phyloP scores from a whole-genome alignment of 805 yeast species.

The Starmera dryadoides region DNA sequence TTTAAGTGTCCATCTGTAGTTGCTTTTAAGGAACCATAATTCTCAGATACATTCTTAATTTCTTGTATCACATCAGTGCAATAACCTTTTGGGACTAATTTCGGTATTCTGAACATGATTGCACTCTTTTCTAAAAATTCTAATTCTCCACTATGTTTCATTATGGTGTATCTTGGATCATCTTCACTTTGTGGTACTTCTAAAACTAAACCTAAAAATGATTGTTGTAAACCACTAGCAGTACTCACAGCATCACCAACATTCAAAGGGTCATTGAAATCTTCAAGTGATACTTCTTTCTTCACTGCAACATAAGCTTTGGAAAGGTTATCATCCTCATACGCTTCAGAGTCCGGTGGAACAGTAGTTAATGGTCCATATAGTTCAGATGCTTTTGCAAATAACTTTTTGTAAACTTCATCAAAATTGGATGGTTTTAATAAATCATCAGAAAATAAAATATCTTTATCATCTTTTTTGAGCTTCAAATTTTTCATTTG shows the following conservation, averaged over 20 bases:
- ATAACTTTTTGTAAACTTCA: too few species aligned
- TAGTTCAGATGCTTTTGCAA: too few species aligned
- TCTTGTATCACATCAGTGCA: conserved; percentile 19
- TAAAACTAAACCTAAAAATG: conserved; percentile 46
- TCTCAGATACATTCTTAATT: conserved; percentile 8
- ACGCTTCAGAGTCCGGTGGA: too few species aligned
- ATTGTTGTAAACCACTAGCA: conserved; percentile 30
- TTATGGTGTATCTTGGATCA: conserved; percentile 50
- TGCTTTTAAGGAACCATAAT: conserved; percentile 25
- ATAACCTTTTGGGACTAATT: conserved; percentile 35
- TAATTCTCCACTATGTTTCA: conserved; percentile 51
- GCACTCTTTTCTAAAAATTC: conserved; percentile 36
- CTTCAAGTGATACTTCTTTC: background rate
- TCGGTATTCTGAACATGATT: conserved; percentile 48
- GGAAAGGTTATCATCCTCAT: too few species aligned
- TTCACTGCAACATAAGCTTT: background rate
- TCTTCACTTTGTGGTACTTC: conserved; percentile 40
- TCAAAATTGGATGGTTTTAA: too few species aligned
- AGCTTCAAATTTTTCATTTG: too few species aligned
- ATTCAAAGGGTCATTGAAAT: conserved; percentile 14
- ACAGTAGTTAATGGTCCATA: too few species aligned
- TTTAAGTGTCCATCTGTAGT: conserved; percentile 17
- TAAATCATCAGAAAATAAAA: too few species aligned
- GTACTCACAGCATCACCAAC: conserved; percentile 62
- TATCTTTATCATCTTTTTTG: too few species aligned